Percentiles rank a stretch among this genome's conserved stretches.
phyloP scores from a whole-genome alignment of 2,329 filamentous ascomycete species.

The Kalaharituber pfeilii region DNA sequence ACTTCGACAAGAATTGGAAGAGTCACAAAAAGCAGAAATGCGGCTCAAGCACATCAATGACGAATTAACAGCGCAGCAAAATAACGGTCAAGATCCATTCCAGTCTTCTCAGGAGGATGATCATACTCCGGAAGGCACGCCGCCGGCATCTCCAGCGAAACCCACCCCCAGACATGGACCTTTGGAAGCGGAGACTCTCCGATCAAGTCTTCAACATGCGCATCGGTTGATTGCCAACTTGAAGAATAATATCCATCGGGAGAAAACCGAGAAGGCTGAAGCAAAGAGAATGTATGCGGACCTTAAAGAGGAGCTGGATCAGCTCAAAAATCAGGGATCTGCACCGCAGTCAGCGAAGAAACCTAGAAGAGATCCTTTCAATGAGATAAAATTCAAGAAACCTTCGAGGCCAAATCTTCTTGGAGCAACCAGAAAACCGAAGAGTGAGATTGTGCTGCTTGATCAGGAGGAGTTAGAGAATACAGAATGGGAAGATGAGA shows the following conservation, averaged over 20 bases:
- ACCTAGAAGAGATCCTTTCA: slow-evolving; percentile 6
- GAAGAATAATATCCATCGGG: slow-evolving; percentile 83
- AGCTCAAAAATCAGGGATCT: slow-evolving; percentile 33
- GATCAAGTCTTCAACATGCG: slow-evolving; percentile 82
- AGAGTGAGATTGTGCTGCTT: slow-evolving; percentile 61
- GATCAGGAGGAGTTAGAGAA: slow-evolving; percentile 78
- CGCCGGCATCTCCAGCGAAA: slow-evolving; percentile 78
- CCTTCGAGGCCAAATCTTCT: slow-evolving; percentile 50
- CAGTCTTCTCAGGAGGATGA: slow-evolving; percentile 36
- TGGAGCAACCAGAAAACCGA: slow-evolving; percentile 54
- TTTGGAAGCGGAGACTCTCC: slow-evolving; percentile 88
- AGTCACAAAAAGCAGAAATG: slow-evolving; percentile 27
- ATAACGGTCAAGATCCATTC: slow-evolving; percentile 40
- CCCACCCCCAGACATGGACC: slow-evolving; percentile 76
- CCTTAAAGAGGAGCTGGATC: slow-evolving; percentile 74
- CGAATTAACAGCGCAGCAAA: slow-evolving; percentile 40
- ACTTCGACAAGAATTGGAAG: slow-evolving; percentile 35
- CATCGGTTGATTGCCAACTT: slow-evolving; percentile 94
- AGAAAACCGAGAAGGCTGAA: slow-evolving; percentile 97
- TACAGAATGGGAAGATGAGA: slow-evolving; percentile 40
- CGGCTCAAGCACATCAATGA: slow-evolving; percentile 51
- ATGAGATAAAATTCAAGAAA: slow-evolving; percentile 58
- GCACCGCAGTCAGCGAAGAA: background rate
- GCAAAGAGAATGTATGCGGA: slow-evolving; percentile 90
- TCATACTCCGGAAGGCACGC: slow-evolving; percentile 72